Evolutionary conservation across 805 yeast species (phyloP).

Genomic region (Clavispora phyllophila): DNA sequence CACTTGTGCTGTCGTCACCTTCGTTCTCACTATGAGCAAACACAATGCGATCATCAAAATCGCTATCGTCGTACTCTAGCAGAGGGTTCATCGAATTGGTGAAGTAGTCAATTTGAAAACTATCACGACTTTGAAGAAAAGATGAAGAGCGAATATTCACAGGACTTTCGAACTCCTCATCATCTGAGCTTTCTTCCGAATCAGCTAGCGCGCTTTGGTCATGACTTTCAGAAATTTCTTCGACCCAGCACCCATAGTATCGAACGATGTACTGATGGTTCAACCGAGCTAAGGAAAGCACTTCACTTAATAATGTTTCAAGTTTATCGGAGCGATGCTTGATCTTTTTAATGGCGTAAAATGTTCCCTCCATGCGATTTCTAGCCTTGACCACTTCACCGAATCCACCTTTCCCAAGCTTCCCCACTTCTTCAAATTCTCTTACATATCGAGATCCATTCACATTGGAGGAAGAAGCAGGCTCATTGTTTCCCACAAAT

Average conservation of each 20-base stretch:
- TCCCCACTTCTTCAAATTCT: conserved; percentile 92
- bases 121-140: conserved; percentile 15
- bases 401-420: conserved; percentile 90
- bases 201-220: conserved; percentile 16
- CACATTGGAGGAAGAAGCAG: background rate
- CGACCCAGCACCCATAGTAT: conserved; percentile 97
- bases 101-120: conserved; percentile 57
- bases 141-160: conserved; percentile 18
- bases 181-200: conserved; percentile 17
- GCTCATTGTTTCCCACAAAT: background rate
- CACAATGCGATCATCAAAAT: conserved; percentile 26
- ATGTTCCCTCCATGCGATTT: conserved; percentile 87
- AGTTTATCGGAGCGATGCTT: conserved; percentile 76
- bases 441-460: conserved; percentile 58
- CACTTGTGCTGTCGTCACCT: background rate
- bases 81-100: conserved; percentile 58
- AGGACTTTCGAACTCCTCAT: conserved; percentile 19
- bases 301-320: conserved; percentile 82
- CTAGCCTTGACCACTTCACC: conserved; percentile 98
- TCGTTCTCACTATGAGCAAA: conserved; percentile 24
- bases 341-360: conserved; percentile 90
- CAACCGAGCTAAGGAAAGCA: conserved; percentile 81
- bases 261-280: conserved; percentile 95
- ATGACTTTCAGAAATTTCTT: conserved; percentile 46
- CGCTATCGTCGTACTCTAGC: conserved; percentile 39